phyloP scores from a whole-genome alignment of 345 rosid genomes.

The Noccaea bulbosa region DNA sequence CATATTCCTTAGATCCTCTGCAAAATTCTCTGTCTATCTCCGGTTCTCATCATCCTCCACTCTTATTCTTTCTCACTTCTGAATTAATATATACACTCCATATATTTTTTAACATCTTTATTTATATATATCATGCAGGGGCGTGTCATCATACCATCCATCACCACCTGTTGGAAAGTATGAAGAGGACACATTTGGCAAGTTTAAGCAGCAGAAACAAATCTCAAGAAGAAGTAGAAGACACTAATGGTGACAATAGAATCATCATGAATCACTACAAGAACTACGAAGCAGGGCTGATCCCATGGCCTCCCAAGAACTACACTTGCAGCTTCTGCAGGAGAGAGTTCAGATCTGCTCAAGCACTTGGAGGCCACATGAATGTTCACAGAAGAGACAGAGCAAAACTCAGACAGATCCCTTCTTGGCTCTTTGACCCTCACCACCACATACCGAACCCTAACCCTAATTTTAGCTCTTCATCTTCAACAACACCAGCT shows the following conservation, averaged over 20 bases:
- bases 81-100: neutral
- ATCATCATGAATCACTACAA: conserved; percentile 40
- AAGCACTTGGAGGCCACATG: conserved; percentile 84
- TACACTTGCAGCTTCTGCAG: conserved; percentile 63
- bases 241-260: conserved; percentile 18
- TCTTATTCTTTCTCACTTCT: conserved; percentile 6
- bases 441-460: conserved; percentile 45
- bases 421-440: conserved; percentile 54
- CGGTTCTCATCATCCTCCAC: conserved; percentile 26
- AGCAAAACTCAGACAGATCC: conserved; percentile 57
- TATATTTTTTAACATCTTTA: conserved; percentile 16
- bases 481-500: conserved; percentile 37
- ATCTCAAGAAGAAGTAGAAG: conserved; percentile 22
- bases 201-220: conserved; percentile 32
- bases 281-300: conserved; percentile 41
- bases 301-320: conserved; percentile 60
- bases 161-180: conserved; percentile 12
- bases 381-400: conserved; percentile 77
- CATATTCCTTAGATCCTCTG: conserved; percentile 35
- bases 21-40: conserved; percentile 22
- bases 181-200: conserved; percentile 44
- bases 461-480: conserved; percentile 43
- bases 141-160: neutral
- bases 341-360: conserved; percentile 66
- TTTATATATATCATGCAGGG: conserved; percentile 24